Base-by-base conservation (phyloP, 176 grass and related monocot species). In the Oryza nivara region DNA sequence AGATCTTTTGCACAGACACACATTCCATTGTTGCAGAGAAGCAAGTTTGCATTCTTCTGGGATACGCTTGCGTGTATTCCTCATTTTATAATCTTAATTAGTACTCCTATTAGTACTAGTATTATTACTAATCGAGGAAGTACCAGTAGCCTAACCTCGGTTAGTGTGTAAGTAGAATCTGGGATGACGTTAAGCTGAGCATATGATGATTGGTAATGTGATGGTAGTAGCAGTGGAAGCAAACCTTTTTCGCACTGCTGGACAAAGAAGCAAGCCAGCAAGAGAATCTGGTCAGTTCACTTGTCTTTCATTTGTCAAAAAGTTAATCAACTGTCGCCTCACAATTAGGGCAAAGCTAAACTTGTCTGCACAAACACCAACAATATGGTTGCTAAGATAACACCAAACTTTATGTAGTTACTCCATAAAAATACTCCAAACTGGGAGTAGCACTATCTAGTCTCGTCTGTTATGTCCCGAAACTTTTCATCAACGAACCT, bases 241-340 rank as follows among this genome's bases (percentile, higher is more conserved):
- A 32, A 32, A 73, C 23, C 36, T 64, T 60, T 34, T 58, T 20
- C 41, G 45, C 46, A 38, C 16, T 34, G 65, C 44, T 11, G 2
- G 41, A 80, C 54, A n/a, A 70, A 69, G 65, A 17, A n/a, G 30
- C 47, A 5, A 49, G 47, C 11, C 47, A 49, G 3, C 26, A 34
- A 14, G 15, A 1, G 66, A 58, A 81, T 71, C 66, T 61, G 45
- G 80, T 63, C 51, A 82, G 14, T 36, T 72, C 80, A 58, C 4
- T 15, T 17, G 51, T 45, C 79, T 32, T 28, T 82, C 68, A 26
- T 6, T 43, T n/a, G 49, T 72, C 68, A 34, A 72, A 72, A 72
- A 4, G 54, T 20, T 58, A n/a, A 23, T 46, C n/a, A 25, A 41
- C n/a, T 46, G n/a, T 26, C 70, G n/a, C 9, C 11, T 30, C 20